phyloP scores from a whole-genome alignment of 2,329 filamentous ascomycete species.

The Madurella fahalii region DNA sequence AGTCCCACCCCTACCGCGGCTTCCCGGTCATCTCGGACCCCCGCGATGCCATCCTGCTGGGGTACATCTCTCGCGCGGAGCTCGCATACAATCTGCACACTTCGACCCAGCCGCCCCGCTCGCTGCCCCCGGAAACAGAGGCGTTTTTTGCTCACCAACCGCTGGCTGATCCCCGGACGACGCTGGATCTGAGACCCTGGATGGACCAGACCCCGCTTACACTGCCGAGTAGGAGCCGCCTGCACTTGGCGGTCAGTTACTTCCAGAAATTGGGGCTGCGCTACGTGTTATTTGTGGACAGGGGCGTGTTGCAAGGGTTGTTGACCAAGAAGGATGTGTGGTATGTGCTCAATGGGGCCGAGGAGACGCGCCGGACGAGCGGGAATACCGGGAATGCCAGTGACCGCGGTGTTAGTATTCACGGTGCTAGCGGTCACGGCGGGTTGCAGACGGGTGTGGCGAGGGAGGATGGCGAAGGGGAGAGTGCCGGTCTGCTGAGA shows the following conservation, averaged over 20 bases:
- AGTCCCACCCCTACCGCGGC: conserved; percentile 74
- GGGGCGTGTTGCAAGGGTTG: conserved; percentile 75
- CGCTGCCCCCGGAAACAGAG: conserved; percentile 66
- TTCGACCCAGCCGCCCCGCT: conserved; percentile 52
- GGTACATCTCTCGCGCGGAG: conserved; percentile 92
- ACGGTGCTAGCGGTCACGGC: background rate
- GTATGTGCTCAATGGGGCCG: conserved; percentile 80
- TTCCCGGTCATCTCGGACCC: conserved; percentile 85
- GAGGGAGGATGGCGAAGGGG: conserved; percentile 22
- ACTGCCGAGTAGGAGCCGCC: conserved; percentile 67
- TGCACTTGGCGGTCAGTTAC: conserved; percentile 85
- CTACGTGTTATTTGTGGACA: conserved; percentile 83
- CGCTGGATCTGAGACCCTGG: conserved; percentile 89
- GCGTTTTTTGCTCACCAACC: conserved; percentile 82
- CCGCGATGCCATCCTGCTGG: conserved; percentile 73
- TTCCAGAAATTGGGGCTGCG: conserved; percentile 91
- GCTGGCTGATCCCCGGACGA: conserved; percentile 70
- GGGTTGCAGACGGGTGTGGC: conserved; percentile 10
- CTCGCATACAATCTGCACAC: conserved; percentile 74
- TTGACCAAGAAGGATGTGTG: conserved; percentile 98
- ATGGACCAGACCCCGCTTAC: conserved; percentile 99
- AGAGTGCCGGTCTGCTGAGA: conserved; percentile 23
- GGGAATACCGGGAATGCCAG: conserved; percentile 1
- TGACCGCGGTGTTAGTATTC: background rate
- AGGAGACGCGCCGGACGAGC: conserved; percentile 49